Evolutionary conservation across 148 eudicot genomes (phyloP).

Genomic region (Gaultheria prostrata): DNA sequence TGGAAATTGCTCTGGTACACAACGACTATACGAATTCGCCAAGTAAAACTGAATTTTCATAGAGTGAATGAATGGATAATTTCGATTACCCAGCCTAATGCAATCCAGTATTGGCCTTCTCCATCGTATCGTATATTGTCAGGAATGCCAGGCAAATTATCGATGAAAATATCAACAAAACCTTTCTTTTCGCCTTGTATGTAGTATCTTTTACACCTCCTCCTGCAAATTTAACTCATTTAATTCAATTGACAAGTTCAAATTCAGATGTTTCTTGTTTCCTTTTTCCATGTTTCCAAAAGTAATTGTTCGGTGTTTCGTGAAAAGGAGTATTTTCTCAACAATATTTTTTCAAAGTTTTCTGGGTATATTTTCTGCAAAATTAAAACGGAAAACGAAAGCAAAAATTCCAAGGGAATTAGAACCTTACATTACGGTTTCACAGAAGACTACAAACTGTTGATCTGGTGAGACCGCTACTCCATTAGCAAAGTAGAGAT

Average conservation of each 20-base stretch:
- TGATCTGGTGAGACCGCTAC: slow-evolving; percentile 75
- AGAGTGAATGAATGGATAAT: neutral
- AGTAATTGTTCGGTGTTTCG: neutral
- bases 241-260: neutral
- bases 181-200: too few species aligned
- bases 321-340: neutral
- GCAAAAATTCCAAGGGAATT: neutral
- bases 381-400: neutral
- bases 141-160: too few species aligned
- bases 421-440: slow-evolving; percentile 62
- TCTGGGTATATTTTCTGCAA: neutral
- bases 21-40: neutral
- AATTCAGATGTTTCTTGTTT: neutral
- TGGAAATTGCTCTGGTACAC: neutral
- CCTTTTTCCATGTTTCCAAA: neutral
- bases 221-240: slow-evolving; percentile 12
- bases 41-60: neutral
- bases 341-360: neutral
- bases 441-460: slow-evolving; percentile 60
- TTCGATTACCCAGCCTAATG: slow-evolving; percentile 38
- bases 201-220: slow-evolving; percentile 39
- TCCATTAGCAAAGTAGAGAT: slow-evolving; percentile 79
- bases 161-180: too few species aligned
- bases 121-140: slow-evolving; percentile 31
- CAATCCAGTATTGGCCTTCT: slow-evolving; percentile 62